Evolutionary conservation across 2,329 filamentous ascomycete species (phyloP).

Genomic region (Xylariaceae sp.): DNA sequence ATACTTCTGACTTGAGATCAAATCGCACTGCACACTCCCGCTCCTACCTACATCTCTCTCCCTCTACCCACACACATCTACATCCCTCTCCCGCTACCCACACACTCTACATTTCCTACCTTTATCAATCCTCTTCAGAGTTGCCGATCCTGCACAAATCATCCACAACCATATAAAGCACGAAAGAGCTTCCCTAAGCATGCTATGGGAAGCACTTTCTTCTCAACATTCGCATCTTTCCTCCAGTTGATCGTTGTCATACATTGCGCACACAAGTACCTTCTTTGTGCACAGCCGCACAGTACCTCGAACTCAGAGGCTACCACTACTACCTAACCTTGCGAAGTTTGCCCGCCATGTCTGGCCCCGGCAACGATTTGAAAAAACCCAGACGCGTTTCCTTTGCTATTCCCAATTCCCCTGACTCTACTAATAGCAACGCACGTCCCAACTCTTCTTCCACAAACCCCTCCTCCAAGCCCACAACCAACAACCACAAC

Average conservation of each 20-base stretch:
- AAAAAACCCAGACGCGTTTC: conserved; percentile 25
- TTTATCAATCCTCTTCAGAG: no score
- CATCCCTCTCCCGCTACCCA: background rate
- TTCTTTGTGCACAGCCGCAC: background rate
- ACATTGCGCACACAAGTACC: no score
- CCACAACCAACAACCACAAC: background rate
- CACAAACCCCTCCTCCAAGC: background rate
- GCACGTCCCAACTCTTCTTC: background rate
- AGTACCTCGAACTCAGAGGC: background rate
- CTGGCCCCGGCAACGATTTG: background rate
- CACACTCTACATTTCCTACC: background rate
- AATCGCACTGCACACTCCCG: no score
- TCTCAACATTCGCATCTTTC: background rate
- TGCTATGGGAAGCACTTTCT: background rate
- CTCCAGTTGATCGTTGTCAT: background rate
- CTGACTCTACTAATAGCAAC: background rate
- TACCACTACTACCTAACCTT: background rate
- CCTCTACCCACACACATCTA: background rate
- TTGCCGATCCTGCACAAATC: no score
- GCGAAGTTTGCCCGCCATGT: conserved; percentile 4
- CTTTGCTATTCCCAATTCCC: conserved; percentile 10
- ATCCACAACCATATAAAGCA: background rate
- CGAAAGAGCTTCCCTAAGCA: background rate
- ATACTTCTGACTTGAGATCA: no score
- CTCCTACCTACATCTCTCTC: background rate